Conservation (phyloP, 257 asterid genomes). For the Solanum virginianum region DNA sequence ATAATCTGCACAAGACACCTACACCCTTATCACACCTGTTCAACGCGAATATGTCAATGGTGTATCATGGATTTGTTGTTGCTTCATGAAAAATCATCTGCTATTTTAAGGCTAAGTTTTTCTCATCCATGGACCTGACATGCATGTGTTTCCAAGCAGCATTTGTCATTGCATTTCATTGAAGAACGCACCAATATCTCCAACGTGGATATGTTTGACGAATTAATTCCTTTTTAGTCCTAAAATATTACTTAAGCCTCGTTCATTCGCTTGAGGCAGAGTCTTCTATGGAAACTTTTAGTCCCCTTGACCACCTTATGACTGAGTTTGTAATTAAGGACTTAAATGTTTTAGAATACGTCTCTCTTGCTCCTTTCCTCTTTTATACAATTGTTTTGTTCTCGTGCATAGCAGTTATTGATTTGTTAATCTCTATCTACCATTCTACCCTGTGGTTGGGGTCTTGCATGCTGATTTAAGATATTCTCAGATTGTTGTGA, state of each 20-base stretch:
- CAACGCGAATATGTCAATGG: not conserved
- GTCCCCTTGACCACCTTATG: not conserved
- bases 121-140: not conserved
- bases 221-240: not conserved
- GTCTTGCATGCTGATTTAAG: not conserved
- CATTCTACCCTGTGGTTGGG: not conserved
- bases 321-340: not conserved
- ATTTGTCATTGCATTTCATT: not conserved
- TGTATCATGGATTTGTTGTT: not conserved
- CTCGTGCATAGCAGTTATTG: not conserved
- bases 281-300: not conserved
- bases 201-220: not conserved
- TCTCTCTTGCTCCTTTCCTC: not conserved
- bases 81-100: not conserved
- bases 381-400: not conserved
- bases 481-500: slow-evolving; percentile 77
- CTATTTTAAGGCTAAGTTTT: not conserved
- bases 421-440: not conserved
- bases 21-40: not conserved
- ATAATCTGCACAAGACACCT: not conserved
- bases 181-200: not conserved
- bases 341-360: not conserved
- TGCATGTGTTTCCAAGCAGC: not conserved
- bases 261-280: not conserved
- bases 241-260: not conserved